A percentile compares a stretch with the other conserved stretches of the same genome.
Conservation (phyloP, 345 rosid species). For the Linum usitatissimum region DNA sequence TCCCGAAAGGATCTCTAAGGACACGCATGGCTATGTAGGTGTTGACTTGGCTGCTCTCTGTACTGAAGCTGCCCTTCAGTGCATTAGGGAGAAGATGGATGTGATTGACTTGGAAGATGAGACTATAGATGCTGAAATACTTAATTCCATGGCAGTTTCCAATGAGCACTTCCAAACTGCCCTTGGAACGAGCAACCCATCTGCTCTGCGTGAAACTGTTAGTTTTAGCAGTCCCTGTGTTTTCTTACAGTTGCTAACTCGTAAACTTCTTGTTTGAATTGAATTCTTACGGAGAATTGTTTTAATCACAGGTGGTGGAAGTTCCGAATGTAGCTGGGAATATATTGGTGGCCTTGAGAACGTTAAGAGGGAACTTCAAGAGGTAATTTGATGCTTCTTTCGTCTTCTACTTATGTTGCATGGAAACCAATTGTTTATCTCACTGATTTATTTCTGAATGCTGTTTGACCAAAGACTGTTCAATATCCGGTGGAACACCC, state of each 20-base stretch:
- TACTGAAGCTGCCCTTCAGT: constrained; percentile 16
- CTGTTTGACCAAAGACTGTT: constrained; percentile 4
- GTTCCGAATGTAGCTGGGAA: constrained; percentile 17
- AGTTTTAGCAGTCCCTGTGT: background rate
- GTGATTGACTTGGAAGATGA: constrained; percentile 18
- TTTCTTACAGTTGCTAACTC: background rate
- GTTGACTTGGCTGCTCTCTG: constrained; percentile 19
- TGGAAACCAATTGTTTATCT: background rate
- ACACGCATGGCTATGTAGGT: constrained; percentile 19
- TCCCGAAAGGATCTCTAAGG: constrained; percentile 14
- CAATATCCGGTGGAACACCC: constrained; percentile 22
- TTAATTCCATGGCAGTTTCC: constrained; percentile 15
- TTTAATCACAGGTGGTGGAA: constrained; percentile 12
- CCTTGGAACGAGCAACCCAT: constrained; percentile 20
- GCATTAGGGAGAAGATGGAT: constrained; percentile 21
- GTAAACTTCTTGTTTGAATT: background rate
- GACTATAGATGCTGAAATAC: constrained; percentile 16
- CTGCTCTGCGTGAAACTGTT: constrained; percentile 17
- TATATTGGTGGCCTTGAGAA: constrained; percentile 18
- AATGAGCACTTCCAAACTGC: constrained; percentile 16
- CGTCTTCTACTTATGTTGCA: background rate
- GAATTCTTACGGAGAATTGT: background rate
- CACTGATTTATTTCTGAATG: background rate
- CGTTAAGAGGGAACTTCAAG: constrained; percentile 21
- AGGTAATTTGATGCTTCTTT: constrained; percentile 6